Conservation (phyloP, 352 stramenopile species). For the Phytophthora megakarya region DNA sequence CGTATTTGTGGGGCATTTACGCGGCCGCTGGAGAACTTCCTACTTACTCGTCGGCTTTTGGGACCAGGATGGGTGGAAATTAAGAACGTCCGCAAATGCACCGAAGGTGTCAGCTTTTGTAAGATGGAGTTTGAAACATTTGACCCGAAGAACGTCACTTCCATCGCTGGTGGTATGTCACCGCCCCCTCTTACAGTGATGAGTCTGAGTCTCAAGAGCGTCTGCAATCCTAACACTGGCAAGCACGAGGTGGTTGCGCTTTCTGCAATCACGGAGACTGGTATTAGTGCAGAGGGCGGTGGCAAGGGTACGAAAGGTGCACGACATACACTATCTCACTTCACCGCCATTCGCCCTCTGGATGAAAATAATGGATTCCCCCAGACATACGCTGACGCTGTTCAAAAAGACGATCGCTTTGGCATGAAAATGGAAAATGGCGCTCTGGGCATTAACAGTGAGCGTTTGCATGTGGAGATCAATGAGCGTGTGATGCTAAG, state of each 20-base stretch:
- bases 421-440: constrained; percentile 47
- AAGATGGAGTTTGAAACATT: constrained; percentile 94
- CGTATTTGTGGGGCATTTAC: constrained; percentile 96
- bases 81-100: constrained; percentile 79
- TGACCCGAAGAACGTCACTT: constrained; percentile 90
- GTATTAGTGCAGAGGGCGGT: constrained; percentile 69
- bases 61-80: constrained; percentile 98
- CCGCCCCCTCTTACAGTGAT: constrained; percentile 95
- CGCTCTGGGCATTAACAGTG: constrained; percentile 41
- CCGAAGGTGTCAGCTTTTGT: constrained; percentile 90
- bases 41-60: constrained; percentile 97
- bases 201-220: constrained; percentile 97
- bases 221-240: constrained; percentile 96
- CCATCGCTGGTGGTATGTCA: constrained; percentile 73
- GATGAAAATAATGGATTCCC: constrained; percentile 71
- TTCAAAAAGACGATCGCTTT: constrained; percentile 67
- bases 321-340: constrained; percentile 65
- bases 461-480: constrained; percentile 72
- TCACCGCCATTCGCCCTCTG: constrained; percentile 81
- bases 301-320: constrained; percentile 42
- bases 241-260: constrained; percentile 96
- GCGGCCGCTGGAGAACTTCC: constrained; percentile 96
- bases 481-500: constrained; percentile 88
- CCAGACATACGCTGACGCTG: constrained; percentile 54
- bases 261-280: constrained; percentile 77